Conservation (phyloP, 2,329 filamentous ascomycete genomes). For the Colletotrichum viniferum region DNA sequence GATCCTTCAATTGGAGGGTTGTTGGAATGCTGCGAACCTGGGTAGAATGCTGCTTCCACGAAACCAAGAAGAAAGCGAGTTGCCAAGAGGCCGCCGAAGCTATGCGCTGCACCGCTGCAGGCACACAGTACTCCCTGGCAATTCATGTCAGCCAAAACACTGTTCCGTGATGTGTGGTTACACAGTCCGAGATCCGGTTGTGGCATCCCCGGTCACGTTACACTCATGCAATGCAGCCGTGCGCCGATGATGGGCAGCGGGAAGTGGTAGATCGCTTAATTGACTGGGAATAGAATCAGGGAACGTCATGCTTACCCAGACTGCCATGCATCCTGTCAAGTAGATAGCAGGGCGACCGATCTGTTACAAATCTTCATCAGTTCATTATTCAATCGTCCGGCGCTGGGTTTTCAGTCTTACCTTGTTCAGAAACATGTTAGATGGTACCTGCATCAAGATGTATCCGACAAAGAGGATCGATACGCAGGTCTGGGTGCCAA, state of each 20-base stretch:
- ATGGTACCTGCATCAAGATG: constrained; percentile 32
- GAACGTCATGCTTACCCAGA: constrained; percentile 32
- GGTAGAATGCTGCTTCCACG: constrained; percentile 20
- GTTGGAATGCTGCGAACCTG: constrained; percentile 36
- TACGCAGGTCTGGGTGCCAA: neutral
- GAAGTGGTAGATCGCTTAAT: constrained; percentile 34
- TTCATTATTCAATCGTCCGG: neutral
- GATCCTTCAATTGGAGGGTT: too few relatives aligned
- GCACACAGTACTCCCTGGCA: constrained; percentile 15
- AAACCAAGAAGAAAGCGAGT: constrained; percentile 18
- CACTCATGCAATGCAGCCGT: neutral
- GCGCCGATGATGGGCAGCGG: neutral
- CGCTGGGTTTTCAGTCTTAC: neutral
- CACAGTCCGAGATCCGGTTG: neutral
- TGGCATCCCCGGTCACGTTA: neutral
- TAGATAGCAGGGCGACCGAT: constrained; percentile 27
- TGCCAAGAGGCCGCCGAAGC: constrained; percentile 5
- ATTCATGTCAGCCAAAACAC: neutral
- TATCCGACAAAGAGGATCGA: constrained; percentile 26
- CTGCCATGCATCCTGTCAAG: constrained; percentile 15
- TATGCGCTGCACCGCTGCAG: constrained; percentile 11
- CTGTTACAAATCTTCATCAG: accelerated
- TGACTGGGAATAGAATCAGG: constrained; percentile 33
- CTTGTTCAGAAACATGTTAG: constrained; percentile 22
- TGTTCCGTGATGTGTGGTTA: neutral